These are phyloP conservation scores for Porcisia deanei DNA, from an alignment of 208 protist genomes.

Conservation along the genomic window DNA sequence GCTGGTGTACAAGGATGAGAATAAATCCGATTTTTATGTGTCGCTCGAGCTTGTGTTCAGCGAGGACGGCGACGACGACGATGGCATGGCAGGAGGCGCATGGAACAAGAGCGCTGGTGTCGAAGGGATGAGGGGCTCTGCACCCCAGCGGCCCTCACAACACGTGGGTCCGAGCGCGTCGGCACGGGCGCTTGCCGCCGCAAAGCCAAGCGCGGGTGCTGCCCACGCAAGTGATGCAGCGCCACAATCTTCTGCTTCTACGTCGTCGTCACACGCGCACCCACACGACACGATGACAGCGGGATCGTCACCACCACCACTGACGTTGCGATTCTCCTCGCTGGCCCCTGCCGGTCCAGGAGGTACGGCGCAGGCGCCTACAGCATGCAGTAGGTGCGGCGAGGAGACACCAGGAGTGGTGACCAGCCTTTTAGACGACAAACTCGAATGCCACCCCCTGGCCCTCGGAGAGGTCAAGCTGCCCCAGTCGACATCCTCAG, in stretches of 20 bases:
- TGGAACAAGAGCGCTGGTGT: not conserved
- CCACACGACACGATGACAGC: conserved; percentile 5
- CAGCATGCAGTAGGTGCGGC: not conserved
- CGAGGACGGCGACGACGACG: conserved; percentile 24
- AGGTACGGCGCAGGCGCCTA: not conserved
- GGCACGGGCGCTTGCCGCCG: not conserved
- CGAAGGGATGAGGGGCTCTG: not conserved
- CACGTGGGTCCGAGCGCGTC: not conserved
- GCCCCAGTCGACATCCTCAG: not conserved
- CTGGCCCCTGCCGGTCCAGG: not conserved
- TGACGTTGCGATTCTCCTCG: not conserved
- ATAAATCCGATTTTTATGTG: conserved; percentile 66
- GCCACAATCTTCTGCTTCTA: not conserved
- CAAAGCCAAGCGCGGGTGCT: not conserved
- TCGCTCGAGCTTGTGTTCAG: conserved; percentile 64
- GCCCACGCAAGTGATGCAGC: not conserved
- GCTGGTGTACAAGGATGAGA: conserved; percentile 69
- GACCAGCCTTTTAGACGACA: not conserved
- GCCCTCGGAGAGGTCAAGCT: not conserved
- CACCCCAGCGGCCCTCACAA: not conserved
- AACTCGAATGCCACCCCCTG: not conserved
- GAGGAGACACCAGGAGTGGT: not conserved
- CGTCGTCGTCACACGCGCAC: not conserved
- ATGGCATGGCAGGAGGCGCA: not conserved
- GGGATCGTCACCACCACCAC: not conserved